phyloP scores from a whole-genome alignment of 2,329 filamentous ascomycete genomes.

The Elsinoe necatrix region DNA sequence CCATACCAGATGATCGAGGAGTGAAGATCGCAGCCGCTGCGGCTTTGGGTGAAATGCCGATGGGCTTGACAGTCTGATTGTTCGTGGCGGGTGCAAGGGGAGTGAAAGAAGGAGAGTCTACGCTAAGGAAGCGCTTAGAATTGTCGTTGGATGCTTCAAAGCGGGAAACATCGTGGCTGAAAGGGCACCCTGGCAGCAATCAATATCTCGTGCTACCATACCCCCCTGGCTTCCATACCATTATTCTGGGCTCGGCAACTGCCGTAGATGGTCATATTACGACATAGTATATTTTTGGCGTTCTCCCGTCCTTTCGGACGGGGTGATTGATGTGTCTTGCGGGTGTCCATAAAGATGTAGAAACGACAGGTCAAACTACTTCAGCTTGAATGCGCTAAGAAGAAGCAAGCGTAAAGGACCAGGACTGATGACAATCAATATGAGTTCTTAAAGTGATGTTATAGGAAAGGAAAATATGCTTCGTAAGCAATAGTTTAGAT shows the following conservation, averaged over 20 bases:
- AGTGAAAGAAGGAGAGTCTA: conserved; percentile 93
- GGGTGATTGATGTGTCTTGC: conserved; percentile 35
- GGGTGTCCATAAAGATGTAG: conserved; percentile 26
- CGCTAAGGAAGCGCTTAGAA: conserved; percentile 52
- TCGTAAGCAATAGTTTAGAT: background rate
- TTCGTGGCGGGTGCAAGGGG: conserved; percentile 50
- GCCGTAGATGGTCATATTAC: conserved; percentile 88
- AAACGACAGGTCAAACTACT: conserved; percentile 1
- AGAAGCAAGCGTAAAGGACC: background rate
- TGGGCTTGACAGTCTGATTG: conserved; percentile 51
- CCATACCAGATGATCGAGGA: conserved; percentile 45
- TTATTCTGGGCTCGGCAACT: conserved; percentile 88
- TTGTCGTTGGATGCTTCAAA: conserved; percentile 42
- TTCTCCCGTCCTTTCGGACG: conserved; percentile 44
- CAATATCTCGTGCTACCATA: conserved; percentile 16
- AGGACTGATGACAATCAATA: background rate
- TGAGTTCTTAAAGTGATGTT: background rate
- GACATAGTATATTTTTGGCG: conserved; percentile 78
- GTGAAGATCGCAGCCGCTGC: conserved; percentile 84
- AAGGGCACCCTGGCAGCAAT: conserved; percentile 55
- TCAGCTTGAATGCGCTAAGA: conserved; percentile 4
- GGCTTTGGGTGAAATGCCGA: conserved; percentile 77
- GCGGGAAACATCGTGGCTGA: conserved; percentile 75
- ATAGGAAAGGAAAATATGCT: background rate
- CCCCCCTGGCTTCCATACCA: conserved; percentile 40